These are phyloP conservation scores for Dictyostelium citrinum DNA, from an alignment of 78 protist genomes.

Conservation along the genomic window DNA sequence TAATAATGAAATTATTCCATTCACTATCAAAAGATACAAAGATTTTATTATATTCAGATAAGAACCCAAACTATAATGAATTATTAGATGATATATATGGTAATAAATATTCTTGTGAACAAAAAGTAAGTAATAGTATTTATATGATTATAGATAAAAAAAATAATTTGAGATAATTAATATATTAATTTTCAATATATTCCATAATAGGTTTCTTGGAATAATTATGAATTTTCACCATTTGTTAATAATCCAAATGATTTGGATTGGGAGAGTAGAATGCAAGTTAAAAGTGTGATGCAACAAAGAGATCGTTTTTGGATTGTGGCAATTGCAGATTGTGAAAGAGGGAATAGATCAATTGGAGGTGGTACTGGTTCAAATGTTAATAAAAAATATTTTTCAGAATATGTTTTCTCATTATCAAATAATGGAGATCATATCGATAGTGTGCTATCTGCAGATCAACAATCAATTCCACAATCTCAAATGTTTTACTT, in stretches of 20 bases:
- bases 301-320: slow-evolving; percentile 59
- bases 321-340: slow-evolving; percentile 43
- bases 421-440: slow-evolving; percentile 31
- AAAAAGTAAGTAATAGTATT: background rate
- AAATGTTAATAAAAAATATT: background rate
- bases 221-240: slow-evolving; percentile 3
- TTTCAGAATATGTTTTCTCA: background rate
- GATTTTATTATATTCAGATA: background rate
- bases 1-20: background rate
- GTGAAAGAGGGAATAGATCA: background rate
- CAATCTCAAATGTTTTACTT: slow-evolving; percentile 39
- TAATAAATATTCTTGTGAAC: background rate
- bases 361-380: background rate
- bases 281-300: slow-evolving; percentile 6
- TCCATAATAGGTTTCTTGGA: slow-evolving; percentile 2
- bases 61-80: background rate
- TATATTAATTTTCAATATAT: no score
- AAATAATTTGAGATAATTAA: no score
- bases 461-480: slow-evolving; percentile 59
- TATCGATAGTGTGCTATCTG: slow-evolving; percentile 30
- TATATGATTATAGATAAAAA: no score
- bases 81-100: slow-evolving; percentile 8
- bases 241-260: background rate
- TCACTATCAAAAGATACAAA: background rate
- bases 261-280: background rate